Base-by-base conservation (phyloP, 257 asterid genomes). In the Lantana camara region DNA sequence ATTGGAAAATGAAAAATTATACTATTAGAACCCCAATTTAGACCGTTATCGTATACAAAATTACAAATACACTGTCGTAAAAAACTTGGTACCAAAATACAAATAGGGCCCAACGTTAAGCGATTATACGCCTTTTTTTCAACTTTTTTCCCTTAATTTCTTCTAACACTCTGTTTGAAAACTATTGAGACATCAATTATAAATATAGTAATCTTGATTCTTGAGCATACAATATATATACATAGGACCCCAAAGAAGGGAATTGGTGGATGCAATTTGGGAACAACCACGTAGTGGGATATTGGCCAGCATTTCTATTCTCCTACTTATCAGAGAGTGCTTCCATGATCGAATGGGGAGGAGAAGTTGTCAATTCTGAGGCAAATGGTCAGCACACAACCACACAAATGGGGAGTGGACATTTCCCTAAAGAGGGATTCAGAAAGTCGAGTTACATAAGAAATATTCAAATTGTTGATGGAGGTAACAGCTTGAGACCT, bases 331-430 rank as follows among this genome's bases (percentile, higher is more conserved):
- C 63, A 4, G 82, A 67, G 54, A 74, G 76, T 63, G 83, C 82
- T 5, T 46, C 78, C 13, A 27, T 69, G 78, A 66, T 83, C 30
- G 78, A 83, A 67, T 83, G 85, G 85, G 88, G 88, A 9, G 88
- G 88, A 19, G 88, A 82, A 30, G 81, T 82, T 11, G 80, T 81
- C 65, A 77, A 81, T 51, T 29, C 64, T 3, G 69, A 69, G 34
- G 57, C 75, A 5, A 79, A 75, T 51, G 84, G 79, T 24, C 27
- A 66, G 41, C 85, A 79, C 52, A 77, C 86, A 6, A 74, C 79
- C 4, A 74, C 86, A 9, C 76, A 81, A 30, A 81, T 81, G 87
- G 87, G 87, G 12, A 81, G 84, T 53, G 87, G 84, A 1, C 84
- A 75, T 66, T 81, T 81, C 40, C 82, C 87, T 1, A 66, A 27